These are phyloP conservation scores for Coemansia sp. DNA, from an alignment of 192 early-diverging fungal species.

Conservation along the genomic window DNA sequence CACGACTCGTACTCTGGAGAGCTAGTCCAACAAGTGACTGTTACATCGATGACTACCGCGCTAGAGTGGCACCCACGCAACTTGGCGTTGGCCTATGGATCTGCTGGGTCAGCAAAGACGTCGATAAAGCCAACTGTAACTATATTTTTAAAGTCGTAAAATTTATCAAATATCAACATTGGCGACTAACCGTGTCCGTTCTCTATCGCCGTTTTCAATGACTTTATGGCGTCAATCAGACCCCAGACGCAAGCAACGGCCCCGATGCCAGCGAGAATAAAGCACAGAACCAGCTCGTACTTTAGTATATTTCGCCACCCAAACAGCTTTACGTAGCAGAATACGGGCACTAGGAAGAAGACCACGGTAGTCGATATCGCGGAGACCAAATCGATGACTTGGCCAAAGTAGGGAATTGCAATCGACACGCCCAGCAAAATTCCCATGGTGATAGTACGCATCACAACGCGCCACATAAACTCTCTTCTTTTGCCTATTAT, in stretches of 20 bases:
- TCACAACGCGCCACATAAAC: constrained; percentile 60
- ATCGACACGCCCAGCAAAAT: constrained; percentile 66
- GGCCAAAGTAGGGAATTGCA: constrained; percentile 79
- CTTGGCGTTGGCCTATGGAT: constrained; percentile 42
- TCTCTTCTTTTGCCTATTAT: constrained; percentile 59
- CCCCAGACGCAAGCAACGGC: constrained; percentile 54
- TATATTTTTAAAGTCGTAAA: constrained; percentile 3
- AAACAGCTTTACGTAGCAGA: constrained; percentile 76
- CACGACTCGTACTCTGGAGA: constrained; percentile 38
- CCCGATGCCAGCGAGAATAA: constrained; percentile 33
- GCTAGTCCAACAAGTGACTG: constrained; percentile 21
- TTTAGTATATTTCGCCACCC: constrained; percentile 61
- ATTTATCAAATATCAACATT: not conserved
- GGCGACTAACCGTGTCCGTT: constrained; percentile 29
- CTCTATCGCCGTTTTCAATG: constrained; percentile 31
- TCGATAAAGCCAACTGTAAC: constrained; percentile 13
- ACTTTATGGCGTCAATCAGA: constrained; percentile 48
- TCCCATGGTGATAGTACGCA: constrained; percentile 66
- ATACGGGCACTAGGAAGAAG: constrained; percentile 85
- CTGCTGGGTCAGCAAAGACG: constrained; percentile 20
- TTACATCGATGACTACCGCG: constrained; percentile 35
- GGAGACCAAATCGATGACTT: constrained; percentile 81
- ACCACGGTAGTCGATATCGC: constrained; percentile 77
- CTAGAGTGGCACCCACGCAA: constrained; percentile 54
- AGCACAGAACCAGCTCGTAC: constrained; percentile 49